Evolutionary conservation across 2,329 filamentous ascomycete genomes (phyloP).

Genomic region (Penicillium sp.): DNA sequence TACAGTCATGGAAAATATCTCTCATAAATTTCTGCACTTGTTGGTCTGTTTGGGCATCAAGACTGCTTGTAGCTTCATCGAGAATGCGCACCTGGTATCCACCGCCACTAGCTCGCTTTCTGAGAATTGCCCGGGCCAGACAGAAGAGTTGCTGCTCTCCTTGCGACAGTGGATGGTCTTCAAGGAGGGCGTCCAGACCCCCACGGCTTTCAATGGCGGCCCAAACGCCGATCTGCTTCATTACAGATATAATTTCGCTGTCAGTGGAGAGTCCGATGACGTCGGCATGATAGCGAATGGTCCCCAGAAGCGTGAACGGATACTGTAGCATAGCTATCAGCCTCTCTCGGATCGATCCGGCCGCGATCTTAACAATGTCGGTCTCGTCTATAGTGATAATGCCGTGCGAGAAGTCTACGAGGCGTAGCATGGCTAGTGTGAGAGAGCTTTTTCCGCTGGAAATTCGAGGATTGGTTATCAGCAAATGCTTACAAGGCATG

Average conservation of each 20-base stretch:
- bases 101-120: not conserved
- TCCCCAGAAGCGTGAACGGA: constrained; percentile 17
- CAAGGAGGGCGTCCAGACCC: constrained; percentile 39
- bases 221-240: constrained; percentile 50
- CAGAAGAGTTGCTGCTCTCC: constrained; percentile 54
- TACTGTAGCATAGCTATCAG: constrained; percentile 27
- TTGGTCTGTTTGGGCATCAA: constrained; percentile 53
- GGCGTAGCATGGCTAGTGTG: constrained; percentile 21
- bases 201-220: constrained; percentile 37
- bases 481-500: not conserved
- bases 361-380: constrained; percentile 15
- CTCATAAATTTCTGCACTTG: constrained; percentile 51
- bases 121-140: constrained; percentile 47
- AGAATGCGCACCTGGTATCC: constrained; percentile 25
- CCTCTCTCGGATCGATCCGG: constrained; percentile 11
- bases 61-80: constrained; percentile 25
- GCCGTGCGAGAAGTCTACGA: constrained; percentile 26
- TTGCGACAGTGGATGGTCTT: constrained; percentile 39
- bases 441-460: constrained; percentile 10
- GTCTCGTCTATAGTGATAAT: constrained; percentile 20
- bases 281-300: constrained; percentile 50
- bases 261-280: not conserved
- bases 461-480: constrained; percentile 1
- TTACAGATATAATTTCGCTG: constrained; percentile 22
- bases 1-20: constrained; percentile 48